These are phyloP conservation scores for Euphrasia confusa DNA, from an alignment of 257 asterid species.

Conservation along the genomic window DNA sequence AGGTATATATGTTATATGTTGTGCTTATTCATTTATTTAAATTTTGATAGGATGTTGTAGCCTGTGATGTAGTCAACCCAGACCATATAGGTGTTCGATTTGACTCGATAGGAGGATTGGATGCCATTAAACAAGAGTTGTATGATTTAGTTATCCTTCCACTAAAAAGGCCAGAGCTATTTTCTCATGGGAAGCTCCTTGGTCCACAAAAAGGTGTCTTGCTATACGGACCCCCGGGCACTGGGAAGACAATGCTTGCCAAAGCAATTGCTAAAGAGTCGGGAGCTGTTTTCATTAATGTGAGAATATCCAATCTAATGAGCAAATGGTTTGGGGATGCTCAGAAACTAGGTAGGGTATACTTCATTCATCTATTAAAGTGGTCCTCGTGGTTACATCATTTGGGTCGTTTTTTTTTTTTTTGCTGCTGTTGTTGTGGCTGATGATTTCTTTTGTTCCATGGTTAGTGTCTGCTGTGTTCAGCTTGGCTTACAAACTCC, in stretches of 20 bases:
- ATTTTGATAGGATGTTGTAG: slow-evolving; percentile 64
- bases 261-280: slow-evolving; percentile 96
- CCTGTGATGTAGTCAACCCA: slow-evolving; percentile 91
- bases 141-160: slow-evolving; percentile 89
- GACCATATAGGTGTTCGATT: slow-evolving; percentile 75
- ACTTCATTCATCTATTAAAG: slow-evolving; percentile 13
- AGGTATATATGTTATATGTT: background rate
- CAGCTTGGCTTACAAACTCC: slow-evolving; percentile 85
- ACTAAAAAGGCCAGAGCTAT: slow-evolving; percentile 71
- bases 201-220: slow-evolving; percentile 91
- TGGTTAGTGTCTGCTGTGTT: slow-evolving; percentile 81
- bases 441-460: slow-evolving; percentile 18
- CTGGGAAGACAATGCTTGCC: slow-evolving; percentile 98
- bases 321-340: slow-evolving; percentile 99
- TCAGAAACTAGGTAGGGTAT: slow-evolving; percentile 70
- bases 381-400: background rate
- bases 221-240: slow-evolving; percentile 92
- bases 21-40: slow-evolving; percentile 13
- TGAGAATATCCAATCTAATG: slow-evolving; percentile 74
- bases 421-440: background rate
- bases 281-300: slow-evolving; percentile 85
- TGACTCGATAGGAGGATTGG: slow-evolving; percentile 78
- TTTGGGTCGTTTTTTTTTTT: background rate
- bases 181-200: slow-evolving; percentile 84
- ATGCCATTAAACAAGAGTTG: slow-evolving; percentile 63